Conservation (phyloP, 192 early-diverging fungal genomes). For the Backusella luteola region DNA sequence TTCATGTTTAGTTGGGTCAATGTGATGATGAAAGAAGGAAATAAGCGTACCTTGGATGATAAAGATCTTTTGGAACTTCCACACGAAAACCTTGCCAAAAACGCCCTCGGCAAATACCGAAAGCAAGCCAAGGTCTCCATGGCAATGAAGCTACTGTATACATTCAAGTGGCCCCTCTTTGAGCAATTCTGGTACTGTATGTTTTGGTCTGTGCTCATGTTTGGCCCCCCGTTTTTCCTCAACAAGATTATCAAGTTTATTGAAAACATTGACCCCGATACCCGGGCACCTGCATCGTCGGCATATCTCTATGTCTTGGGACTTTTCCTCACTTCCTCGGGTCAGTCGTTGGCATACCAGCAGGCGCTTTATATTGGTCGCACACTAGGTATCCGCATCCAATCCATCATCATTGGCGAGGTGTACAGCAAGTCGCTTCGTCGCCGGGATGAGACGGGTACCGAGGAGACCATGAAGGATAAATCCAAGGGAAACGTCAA, state of each 20-base stretch:
- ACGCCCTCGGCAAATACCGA: slow-evolving; percentile 19
- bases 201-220: slow-evolving; percentile 32
- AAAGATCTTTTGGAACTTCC: slow-evolving; percentile 52
- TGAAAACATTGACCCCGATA: slow-evolving; percentile 16
- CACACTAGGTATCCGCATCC: slow-evolving; percentile 57
- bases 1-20: slow-evolving; percentile 56
- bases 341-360: slow-evolving; percentile 46
- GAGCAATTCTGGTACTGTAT: slow-evolving; percentile 34
- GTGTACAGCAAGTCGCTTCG: slow-evolving; percentile 33
- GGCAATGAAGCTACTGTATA: background rate
- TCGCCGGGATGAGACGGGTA: slow-evolving; percentile 30
- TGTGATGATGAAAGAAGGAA: slow-evolving; percentile 49
- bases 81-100: slow-evolving; percentile 42
- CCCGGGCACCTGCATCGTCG: slow-evolving; percentile 14
- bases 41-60: slow-evolving; percentile 39
- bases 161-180: slow-evolving; percentile 41
- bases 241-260: slow-evolving; percentile 55
- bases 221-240: slow-evolving; percentile 56
- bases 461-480: slow-evolving; percentile 20
- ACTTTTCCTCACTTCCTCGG: slow-evolving; percentile 45
- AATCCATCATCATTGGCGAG: slow-evolving; percentile 38
- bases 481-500: slow-evolving; percentile 52
- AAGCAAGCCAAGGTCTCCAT: slow-evolving; percentile 3
- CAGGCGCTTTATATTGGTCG: slow-evolving; percentile 64
- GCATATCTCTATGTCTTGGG: slow-evolving; percentile 62